Evolutionary conservation across 257 asterid species (phyloP), one percentile per base, ranked within the genome.

Genomic region (Petrea volubilis): DNA sequence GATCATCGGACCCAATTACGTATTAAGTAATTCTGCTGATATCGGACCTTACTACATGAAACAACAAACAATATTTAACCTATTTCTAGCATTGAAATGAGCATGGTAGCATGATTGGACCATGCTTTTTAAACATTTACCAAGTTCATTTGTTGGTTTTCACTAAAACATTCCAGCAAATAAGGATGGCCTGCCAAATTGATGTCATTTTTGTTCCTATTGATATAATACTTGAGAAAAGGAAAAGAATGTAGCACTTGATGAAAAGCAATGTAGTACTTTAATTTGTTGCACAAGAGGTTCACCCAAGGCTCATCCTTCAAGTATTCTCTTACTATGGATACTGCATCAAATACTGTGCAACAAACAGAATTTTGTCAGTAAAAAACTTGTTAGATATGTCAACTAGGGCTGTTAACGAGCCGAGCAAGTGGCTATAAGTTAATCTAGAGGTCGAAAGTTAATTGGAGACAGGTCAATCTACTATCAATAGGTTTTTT

Each of bases 301-400:
- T 85, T 86, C 86, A 86, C 68, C 97, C 98, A 94, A 31, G 95
- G 94, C 61, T 89, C 96, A 41, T 89, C 98, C 80, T 84, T 91
- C 85, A 94, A 46, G 89, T 94, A 94, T 71, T 91, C 97, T 28
- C 97, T 96, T 77, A 91, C 68, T 67, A 94, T 82, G 31, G 93
- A 86, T 49, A 85, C 91, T 2, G 95, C 89, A 68, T 88, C 99
- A 56, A 65, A 52, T 68, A 88, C 96, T 94, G 87, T 43, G 55
- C 63, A 74, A 74, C 23, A 68, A 70, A 79, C 68, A 72, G 17
- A 63, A 56, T 59, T 11, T 65, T 72, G 81, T 80, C 63, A 81
- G 77, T 41, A 43, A 36, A 15, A 31, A 25, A 44, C 60, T 68
- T 18, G 6, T 57, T 60, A 47, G 59, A 52, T 50, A 33, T 61